phyloP scores from a whole-genome alignment of 805 yeast genomes.

The Candida vartiovaarae region DNA sequence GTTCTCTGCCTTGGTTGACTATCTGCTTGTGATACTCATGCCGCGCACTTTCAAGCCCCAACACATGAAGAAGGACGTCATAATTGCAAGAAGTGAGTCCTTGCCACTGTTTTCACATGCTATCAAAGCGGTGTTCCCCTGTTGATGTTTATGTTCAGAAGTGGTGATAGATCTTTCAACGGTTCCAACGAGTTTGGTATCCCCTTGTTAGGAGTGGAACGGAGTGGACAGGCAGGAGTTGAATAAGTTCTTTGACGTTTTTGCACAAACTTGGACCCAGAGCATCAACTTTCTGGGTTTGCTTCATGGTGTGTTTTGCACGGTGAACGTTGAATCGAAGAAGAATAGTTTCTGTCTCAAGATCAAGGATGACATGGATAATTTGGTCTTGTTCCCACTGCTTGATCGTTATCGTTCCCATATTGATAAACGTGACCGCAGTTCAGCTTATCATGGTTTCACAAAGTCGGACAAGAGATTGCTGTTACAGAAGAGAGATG shows the following conservation, averaged over 20 bases:
- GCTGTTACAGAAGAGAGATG: background rate
- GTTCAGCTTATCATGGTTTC: background rate
- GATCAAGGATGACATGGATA: constrained; percentile 27
- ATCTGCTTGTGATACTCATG: constrained; percentile 33
- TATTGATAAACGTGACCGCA: background rate
- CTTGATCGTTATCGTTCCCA: constrained; percentile 6
- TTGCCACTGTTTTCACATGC: constrained; percentile 26
- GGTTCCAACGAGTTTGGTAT: constrained; percentile 9
- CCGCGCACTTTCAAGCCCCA: constrained; percentile 16
- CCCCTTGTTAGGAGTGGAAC: constrained; percentile 8
- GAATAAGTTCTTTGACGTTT: constrained; percentile 31
- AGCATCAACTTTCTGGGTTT: constrained; percentile 27
- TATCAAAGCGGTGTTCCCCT: constrained; percentile 25
- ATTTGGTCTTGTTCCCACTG: constrained; percentile 25
- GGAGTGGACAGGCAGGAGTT: constrained; percentile 4
- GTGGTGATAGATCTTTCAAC: constrained; percentile 9
- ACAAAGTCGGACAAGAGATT: background rate
- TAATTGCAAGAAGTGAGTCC: constrained; percentile 4
- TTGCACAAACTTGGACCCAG: constrained; percentile 35
- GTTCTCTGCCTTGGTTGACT: constrained; percentile 30
- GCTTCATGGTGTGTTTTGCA: constrained; percentile 38
- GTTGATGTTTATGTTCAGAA: constrained; percentile 31
- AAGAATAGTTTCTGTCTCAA: constrained; percentile 33
- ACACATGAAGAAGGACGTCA: constrained; percentile 5
- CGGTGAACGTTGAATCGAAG: constrained; percentile 21